phyloP scores from a whole-genome alignment of 495 filamentous ascomycete species.

The Neurospora sp. region DNA sequence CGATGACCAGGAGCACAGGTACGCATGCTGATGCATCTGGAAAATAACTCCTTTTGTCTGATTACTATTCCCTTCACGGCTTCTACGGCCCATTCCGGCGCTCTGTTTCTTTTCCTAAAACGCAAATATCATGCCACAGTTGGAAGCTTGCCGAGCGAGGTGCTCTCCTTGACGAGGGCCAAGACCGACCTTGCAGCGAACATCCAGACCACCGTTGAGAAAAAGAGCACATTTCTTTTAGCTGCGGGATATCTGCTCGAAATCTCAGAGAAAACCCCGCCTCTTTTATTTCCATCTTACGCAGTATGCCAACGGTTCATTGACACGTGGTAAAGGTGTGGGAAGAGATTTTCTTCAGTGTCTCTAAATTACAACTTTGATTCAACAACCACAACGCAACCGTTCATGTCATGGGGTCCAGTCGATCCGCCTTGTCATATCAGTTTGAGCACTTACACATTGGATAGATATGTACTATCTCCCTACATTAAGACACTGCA shows the following conservation, averaged over 20 bases:
- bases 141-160: not conserved
- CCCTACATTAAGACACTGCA: not conserved
- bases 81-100: not conserved
- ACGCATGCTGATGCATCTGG: not conserved
- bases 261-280: not conserved
- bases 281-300: not conserved
- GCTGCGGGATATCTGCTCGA: not conserved
- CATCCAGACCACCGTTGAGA: not conserved
- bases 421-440: conserved; percentile 1
- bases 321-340: conserved; percentile 23
- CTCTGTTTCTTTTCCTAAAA: not conserved
- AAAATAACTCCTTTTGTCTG: not conserved
- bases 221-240: not conserved
- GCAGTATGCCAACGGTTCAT: conserved; percentile 16
- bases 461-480: not conserved
- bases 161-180: not conserved
- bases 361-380: conserved; percentile 1
- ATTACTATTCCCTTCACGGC: not conserved
- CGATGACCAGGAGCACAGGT: not conserved
- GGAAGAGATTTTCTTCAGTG: not conserved
- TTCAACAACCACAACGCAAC: not conserved
- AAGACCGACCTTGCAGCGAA: not conserved
- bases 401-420: not conserved
- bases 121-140: not conserved
- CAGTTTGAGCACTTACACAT: not conserved